Base-by-base conservation (phyloP, 768 basidiomycete genomes). In the Lyophyllum decastes region DNA sequence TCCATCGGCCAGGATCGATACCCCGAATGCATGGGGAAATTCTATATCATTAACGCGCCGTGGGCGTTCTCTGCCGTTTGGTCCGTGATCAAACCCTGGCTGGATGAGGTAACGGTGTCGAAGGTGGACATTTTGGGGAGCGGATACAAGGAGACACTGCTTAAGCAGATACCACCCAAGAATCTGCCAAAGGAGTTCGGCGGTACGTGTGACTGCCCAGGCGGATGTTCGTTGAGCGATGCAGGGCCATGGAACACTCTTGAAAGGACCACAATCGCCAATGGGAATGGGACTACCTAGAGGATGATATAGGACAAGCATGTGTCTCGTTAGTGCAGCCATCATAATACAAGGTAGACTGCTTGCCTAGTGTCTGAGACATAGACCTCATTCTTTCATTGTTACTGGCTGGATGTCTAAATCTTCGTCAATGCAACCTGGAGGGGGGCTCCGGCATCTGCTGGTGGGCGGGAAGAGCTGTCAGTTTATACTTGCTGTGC, bases 31-130 rank as follows among this genome's bases (percentile, higher is more conserved):
- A 94, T 98, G 96, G 96, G 96, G 78, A 93, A 92, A 71, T 98
- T 99, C 79, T 99, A 92, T 80, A 95, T 98, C 82, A 91, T 97
- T 82, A 98, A 98, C 68, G 92, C 94, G 0, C 96, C 96, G 0
- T 98, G 89, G 87, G 82, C 86, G 52, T 99, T 99, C 79, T 83
- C 84, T 50, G 83, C 89, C 38, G 90, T 96, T 21, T 99, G 95
- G 95, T 69, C 77, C 19, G 70, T 95, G 62, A 85, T 98, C 78
- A 96, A 93, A 77, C 87, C 86, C 2, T 98, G 93, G 93, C 78
- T 99, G 65, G 96, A 98, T 73, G 87, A 88, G 64, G 97, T 95
- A 25, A 99, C 96, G 25, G 94, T 96, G 52, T 81, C 82, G 60
- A 98, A 99, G 85, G 95, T 99, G 69, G 84, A 89, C 62, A 95